A percentile compares a stretch with the other conserved stretches of the same genome.
phyloP scores from a whole-genome alignment of 2,329 filamentous ascomycete genomes.

The Cadophora sp. region DNA sequence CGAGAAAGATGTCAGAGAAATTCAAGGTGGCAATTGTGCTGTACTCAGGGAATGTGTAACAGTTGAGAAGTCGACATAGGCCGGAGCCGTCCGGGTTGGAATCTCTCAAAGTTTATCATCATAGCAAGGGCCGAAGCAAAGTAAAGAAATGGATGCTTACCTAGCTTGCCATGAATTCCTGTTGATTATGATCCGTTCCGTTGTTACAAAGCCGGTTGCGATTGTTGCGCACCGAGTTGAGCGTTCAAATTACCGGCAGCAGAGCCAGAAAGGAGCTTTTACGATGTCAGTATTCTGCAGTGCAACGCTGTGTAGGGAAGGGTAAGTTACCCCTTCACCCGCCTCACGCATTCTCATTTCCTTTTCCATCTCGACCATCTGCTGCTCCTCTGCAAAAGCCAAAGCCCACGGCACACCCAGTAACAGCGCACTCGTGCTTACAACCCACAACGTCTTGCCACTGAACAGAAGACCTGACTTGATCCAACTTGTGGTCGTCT shows the following conservation, averaged over 20 bases:
- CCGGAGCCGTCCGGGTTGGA: conserved; percentile 14
- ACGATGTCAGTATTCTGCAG: conserved; percentile 24
- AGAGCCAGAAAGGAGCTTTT: conserved; percentile 37
- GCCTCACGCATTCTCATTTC: conserved; percentile 96
- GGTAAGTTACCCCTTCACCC: conserved; percentile 71
- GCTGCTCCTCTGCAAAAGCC: conserved; percentile 94
- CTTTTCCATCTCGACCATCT: conserved; percentile 96
- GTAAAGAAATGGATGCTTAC: not conserved
- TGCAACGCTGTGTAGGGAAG: not conserved
- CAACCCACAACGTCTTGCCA: conserved; percentile 88
- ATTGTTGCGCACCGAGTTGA: conserved; percentile 39
- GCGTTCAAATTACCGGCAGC: conserved; percentile 38
- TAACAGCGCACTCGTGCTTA: conserved; percentile 88
- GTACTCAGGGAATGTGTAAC: conserved; percentile 23
- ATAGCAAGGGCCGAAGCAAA: not conserved
- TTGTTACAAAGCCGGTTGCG: conserved; percentile 43
- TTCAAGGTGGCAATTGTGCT: not conserved
- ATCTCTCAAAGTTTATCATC: conserved; percentile 14
- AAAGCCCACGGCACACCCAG: conserved; percentile 93
- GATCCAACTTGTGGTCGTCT: conserved; percentile 61
- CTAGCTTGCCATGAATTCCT: conserved; percentile 4
- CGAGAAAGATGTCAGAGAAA: not conserved
- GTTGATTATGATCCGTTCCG: conserved; percentile 22
- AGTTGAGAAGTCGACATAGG: conserved; percentile 21
- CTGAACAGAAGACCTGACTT: conserved; percentile 70